A percentile compares a stretch with the other conserved stretches of the same genome.
These are phyloP conservation scores for Paxillus involutus DNA, from an alignment of 768 basidiomycete species.

Conservation along the genomic window DNA sequence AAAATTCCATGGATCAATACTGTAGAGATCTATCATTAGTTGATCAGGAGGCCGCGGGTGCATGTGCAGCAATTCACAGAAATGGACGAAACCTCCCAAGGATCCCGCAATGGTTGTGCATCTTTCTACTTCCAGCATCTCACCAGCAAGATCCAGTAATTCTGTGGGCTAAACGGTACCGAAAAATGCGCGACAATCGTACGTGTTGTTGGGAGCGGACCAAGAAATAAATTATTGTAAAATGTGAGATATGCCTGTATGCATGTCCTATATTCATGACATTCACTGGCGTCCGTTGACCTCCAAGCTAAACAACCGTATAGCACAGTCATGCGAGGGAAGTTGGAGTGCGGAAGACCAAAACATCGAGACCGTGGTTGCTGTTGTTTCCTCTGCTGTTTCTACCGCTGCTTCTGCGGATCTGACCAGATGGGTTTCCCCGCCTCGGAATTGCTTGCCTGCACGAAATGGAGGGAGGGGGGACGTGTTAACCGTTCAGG, in stretches of 20 bases:
- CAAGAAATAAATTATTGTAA: background rate
- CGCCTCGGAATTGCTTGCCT: conserved; percentile 27
- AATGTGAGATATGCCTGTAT: background rate
- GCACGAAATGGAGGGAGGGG: conserved; percentile 1
- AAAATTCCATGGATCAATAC: too few species aligned
- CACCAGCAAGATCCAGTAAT: background rate
- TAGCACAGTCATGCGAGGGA: background rate
- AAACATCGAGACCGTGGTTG: background rate
- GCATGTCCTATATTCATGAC: background rate
- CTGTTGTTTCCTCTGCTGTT: background rate
- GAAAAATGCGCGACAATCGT: background rate
- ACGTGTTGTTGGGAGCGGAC: background rate
- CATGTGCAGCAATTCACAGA: background rate
- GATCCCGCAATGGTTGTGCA: background rate
- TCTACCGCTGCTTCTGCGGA: conserved; percentile 15
- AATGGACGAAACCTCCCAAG: background rate
- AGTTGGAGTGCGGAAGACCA: background rate
- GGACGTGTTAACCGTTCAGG: background rate
- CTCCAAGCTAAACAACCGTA: background rate
- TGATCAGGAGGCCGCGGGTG: background rate
- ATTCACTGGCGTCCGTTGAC: background rate
- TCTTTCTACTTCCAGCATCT: too few species aligned
- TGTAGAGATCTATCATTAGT: too few species aligned
- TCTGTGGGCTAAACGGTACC: too few species aligned
- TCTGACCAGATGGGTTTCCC: conserved; percentile 36